Base-by-base conservation (phyloP, 176 grass and related monocot species). In the Triticum urartu region DNA sequence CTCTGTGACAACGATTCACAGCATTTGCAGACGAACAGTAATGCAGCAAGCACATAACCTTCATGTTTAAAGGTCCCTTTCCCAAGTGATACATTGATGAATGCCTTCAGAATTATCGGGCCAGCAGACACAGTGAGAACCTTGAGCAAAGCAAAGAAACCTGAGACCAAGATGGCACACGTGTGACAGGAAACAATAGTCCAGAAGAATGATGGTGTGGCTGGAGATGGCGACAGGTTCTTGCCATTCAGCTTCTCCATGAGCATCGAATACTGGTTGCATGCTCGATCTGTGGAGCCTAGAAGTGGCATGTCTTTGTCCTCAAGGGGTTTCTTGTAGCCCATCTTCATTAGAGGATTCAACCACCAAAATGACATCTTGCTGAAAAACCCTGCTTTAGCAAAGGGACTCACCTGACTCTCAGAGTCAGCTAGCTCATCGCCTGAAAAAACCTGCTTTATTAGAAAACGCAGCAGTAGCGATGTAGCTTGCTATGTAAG, bases 331-430 rank as follows among this genome's bases (percentile, higher is more conserved):
- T 91, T 94, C 63, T 90, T 75, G 48, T 93, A 91, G 32, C 95
- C 95, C 79, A 82, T 88, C 85, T 90, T 94, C 90, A 97, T 94
- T 88, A 97, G 79, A 36, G 92, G 88, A 33, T 94, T 97, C 65
- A 97, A 59, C 92, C 95, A 97, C 92, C 92, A 93, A 87, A 97
- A 97, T 12, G 95, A 82, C 89, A 94, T 91, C 72, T 78, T 50
- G 56, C 89, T 94, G 45, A 94, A 88, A 74, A 91, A 72, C 0
- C 89, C 88, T 70, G 92, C 92, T 79, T 82, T 83, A 47, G 92
- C 85, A 73, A 97, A 94, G 36, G 81, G 82, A 64, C 91, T 90
- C 20, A 82, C 82, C 64, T 59, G 33, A 45, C 12, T 58, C 71
- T 88, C 56, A 35, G 78, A 64, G 39, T 91, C 91, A 66, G 81